phyloP scores from a whole-genome alignment of 139 green algal genomes.

The Auxenochlorella pyrenoidosa region DNA sequence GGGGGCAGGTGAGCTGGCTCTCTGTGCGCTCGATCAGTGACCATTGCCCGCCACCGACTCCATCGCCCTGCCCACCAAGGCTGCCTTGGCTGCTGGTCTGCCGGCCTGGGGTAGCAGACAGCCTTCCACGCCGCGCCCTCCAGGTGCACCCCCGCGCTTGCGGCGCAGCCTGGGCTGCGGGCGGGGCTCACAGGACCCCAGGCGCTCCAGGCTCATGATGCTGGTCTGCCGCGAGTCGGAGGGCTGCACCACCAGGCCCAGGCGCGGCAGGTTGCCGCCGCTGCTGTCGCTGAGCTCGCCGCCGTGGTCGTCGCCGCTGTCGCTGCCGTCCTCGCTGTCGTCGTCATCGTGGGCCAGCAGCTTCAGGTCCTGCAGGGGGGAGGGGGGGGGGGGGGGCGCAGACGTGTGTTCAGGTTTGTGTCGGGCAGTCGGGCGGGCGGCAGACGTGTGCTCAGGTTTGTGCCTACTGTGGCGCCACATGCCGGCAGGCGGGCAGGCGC shows the following conservation, averaged over 20 bases:
- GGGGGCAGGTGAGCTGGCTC: neutral
- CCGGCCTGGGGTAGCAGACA: too few species aligned
- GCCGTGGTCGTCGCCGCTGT: neutral
- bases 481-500: too few species aligned
- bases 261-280: neutral
- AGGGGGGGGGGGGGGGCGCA: slow-evolving; percentile 33
- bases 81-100: too few species aligned
- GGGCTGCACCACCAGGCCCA: neutral
- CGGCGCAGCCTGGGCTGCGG: neutral
- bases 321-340: slow-evolving; percentile 15
- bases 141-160: too few species aligned
- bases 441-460: too few species aligned
- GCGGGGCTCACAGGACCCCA: slow-evolving; percentile 1
- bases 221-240: too few species aligned
- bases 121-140: too few species aligned
- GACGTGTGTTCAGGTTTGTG: neutral
- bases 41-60: too few species aligned
- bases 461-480: too few species aligned
- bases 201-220: slow-evolving; percentile 2
- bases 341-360: slow-evolving; percentile 37
- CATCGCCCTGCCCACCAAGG: too few species aligned
- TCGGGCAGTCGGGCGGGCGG: too few species aligned
- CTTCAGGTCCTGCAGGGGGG: slow-evolving; percentile 67
- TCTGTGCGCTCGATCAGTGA: too few species aligned
- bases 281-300: neutral